Percentiles rank a stretch among this genome's conserved stretches.
These are phyloP conservation scores for Trichoderma pleuroti DNA, from an alignment of 2,329 filamentous ascomycete genomes.

Conservation along the genomic window DNA sequence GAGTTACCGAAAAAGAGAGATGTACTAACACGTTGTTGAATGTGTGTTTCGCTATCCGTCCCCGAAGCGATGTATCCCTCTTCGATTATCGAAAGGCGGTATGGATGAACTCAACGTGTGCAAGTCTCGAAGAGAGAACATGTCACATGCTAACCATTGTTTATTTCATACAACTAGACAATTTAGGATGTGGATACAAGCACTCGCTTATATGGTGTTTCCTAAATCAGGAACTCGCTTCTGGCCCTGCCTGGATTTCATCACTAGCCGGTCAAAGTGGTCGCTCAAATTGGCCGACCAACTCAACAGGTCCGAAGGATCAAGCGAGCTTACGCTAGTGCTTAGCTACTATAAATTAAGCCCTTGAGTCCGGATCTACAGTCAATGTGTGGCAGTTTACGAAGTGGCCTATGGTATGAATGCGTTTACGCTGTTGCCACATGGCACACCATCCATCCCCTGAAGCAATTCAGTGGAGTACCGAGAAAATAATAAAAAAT, in stretches of 20 bases:
- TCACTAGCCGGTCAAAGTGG: not conserved
- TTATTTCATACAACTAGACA: not conserved
- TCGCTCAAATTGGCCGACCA: not conserved
- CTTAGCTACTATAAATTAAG: not conserved
- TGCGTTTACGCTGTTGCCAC: not conserved
- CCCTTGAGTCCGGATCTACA: not conserved
- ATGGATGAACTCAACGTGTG: not conserved
- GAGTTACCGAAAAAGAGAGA: not conserved
- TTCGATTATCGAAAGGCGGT: not conserved
- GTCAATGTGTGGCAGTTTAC: not conserved
- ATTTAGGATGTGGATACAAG: not conserved
- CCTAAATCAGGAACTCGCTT: not conserved
- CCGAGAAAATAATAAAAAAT: not conserved
- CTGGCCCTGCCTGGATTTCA: not conserved
- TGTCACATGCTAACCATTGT: not conserved
- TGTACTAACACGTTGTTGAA: not conserved
- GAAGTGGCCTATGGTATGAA: not conserved
- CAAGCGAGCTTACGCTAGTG: not conserved
- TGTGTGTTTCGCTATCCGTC: not conserved
- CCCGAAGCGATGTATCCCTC: rapidly evolving
- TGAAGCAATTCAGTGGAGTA: not conserved
- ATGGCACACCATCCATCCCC: not conserved
- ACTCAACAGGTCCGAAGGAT: not conserved
- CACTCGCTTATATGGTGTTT: not conserved
- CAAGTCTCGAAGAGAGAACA: not conserved